Conservation (phyloP, 2,329 filamentous ascomycete genomes). For the Aspergillus sp. region DNA sequence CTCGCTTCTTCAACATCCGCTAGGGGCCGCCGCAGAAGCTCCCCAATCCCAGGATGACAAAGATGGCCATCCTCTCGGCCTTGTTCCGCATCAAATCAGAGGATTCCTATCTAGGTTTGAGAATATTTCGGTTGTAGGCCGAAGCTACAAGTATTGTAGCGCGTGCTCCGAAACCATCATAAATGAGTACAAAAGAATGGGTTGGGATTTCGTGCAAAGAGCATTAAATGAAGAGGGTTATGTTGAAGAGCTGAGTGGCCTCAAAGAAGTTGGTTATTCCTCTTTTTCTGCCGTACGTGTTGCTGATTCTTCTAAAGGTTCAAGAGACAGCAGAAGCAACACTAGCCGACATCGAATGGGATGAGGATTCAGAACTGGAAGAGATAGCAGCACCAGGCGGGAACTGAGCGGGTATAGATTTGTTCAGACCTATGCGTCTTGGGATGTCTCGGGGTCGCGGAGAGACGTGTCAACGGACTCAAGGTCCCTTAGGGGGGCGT, state of each 20-base stretch:
- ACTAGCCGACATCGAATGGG: slow-evolving; percentile 46
- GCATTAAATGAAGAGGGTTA: slow-evolving; percentile 62
- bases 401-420: not conserved
- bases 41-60: slow-evolving; percentile 31
- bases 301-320: slow-evolving; percentile 36
- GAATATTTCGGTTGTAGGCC: slow-evolving; percentile 57
- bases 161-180: slow-evolving; percentile 61
- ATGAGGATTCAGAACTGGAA: slow-evolving; percentile 42
- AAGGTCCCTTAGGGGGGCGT: slow-evolving; percentile 8
- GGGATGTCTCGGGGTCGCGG: not conserved
- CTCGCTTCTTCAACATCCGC: slow-evolving; percentile 82
- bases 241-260: slow-evolving; percentile 62
- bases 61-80: slow-evolving; percentile 48
- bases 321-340: slow-evolving; percentile 48
- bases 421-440: not conserved
- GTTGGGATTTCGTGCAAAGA: slow-evolving; percentile 61
- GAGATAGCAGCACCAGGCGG: slow-evolving; percentile 29
- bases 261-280: slow-evolving; percentile 51
- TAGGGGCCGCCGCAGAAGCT: slow-evolving; percentile 44
- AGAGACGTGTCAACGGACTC: not conserved
- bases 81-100: slow-evolving; percentile 63
- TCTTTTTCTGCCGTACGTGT: not conserved
- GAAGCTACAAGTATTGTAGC: slow-evolving; percentile 61
- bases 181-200: slow-evolving; percentile 52
- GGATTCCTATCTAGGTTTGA: slow-evolving; percentile 62